Evolutionary conservation across 176 grass and related monocot species (phyloP).

Genomic region (Triticum dicoccoides): DNA sequence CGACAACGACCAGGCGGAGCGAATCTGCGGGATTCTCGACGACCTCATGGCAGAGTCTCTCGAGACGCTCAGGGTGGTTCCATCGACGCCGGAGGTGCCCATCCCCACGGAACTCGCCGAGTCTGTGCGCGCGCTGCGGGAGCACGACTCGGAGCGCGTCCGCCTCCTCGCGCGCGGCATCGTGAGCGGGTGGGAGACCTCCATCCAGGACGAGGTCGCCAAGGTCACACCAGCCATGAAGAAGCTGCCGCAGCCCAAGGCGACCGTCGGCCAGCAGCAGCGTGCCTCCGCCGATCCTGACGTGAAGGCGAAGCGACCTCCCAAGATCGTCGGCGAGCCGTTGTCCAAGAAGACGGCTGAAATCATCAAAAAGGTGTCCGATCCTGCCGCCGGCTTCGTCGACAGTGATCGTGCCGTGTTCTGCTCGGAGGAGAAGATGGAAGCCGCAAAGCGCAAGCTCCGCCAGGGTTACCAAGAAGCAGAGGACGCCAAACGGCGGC

Average conservation of each 20-base stretch:
- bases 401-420: not conserved
- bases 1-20: not conserved
- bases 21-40: not conserved
- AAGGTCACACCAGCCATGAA: too few relatives aligned
- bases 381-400: not conserved
- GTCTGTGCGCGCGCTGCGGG: not conserved
- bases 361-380: not conserved
- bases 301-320: not conserved
- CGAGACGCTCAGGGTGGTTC: not conserved
- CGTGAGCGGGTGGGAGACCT: not conserved
- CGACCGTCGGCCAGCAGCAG: not conserved
- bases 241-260: not conserved
- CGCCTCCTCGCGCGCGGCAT: slow-evolving; percentile 18
- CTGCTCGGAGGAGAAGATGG: not conserved
- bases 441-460: not conserved
- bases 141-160: slow-evolving; percentile 3
- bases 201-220: not conserved
- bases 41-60: slow-evolving; percentile 18
- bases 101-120: not conserved
- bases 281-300: not conserved
- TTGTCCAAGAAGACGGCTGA: not conserved
- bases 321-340: not conserved
- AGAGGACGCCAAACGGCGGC: not conserved
- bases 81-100: not conserved
- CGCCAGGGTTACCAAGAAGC: not conserved